Conservation (phyloP, 148 eudicot genomes). For the Chenopodium suecicum region DNA sequence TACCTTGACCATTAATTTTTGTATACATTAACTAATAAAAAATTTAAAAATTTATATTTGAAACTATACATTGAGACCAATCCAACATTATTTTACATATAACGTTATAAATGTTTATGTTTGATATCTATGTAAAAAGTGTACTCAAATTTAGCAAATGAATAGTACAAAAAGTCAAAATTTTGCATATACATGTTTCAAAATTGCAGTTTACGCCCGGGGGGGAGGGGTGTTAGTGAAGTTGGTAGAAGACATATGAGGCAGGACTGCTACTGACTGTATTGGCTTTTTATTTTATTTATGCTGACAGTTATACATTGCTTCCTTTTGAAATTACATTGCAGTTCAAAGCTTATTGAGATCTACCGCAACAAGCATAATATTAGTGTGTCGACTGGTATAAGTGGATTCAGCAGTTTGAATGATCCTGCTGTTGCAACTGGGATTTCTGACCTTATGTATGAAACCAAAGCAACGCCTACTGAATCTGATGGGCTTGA, state of each 20-base stretch:
- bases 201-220: no score
- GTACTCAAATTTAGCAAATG: no score
- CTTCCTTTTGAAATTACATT: conserved; percentile 21
- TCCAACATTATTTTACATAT: no score
- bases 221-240: no score
- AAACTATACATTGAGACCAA: no score
- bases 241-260: background rate
- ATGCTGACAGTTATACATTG: background rate
- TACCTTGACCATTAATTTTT: no score
- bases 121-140: no score
- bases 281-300: background rate
- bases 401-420: conserved; percentile 29
- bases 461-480: conserved; percentile 64
- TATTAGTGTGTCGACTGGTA: conserved; percentile 74
- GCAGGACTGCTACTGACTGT: background rate
- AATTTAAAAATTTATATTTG: no score
- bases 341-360: conserved; percentile 89
- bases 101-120: no score
- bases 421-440: conserved; percentile 92
- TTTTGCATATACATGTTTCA: no score
- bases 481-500: conserved; percentile 68
- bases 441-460: conserved; percentile 92
- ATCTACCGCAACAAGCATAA: conserved; percentile 90
- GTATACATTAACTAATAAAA: no score
- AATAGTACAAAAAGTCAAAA: no score